Evolutionary conservation across 345 rosid genomes (phyloP).

Genomic region (Geranium brycei): DNA sequence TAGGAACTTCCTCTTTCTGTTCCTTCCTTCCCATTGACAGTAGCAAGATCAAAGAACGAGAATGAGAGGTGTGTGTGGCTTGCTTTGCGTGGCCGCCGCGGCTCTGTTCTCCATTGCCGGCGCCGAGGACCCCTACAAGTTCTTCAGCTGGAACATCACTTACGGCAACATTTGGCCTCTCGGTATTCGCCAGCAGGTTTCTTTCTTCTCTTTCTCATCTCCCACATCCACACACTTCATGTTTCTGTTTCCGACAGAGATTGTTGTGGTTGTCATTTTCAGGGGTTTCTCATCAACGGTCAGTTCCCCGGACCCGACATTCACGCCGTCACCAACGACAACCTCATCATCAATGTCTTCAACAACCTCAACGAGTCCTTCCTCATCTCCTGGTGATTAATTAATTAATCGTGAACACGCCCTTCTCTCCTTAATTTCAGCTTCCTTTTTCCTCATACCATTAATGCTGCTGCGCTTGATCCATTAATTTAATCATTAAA

Average conservation of each 20-base stretch:
- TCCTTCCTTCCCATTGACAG: too few species aligned
- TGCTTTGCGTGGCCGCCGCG: background rate
- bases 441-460: too few species aligned
- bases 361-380: constrained; percentile 36
- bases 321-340: constrained; percentile 31
- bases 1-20: background rate
- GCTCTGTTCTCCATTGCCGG: constrained; percentile 6
- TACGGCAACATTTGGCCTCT: constrained; percentile 37
- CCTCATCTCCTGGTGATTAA: constrained; percentile 26
- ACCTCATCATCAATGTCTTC: constrained; percentile 33
- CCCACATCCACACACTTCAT: background rate
- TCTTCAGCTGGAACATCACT: constrained; percentile 38
- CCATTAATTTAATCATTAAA: too few species aligned
- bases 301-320: constrained; percentile 48
- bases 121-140: constrained; percentile 29
- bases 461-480: too few species aligned
- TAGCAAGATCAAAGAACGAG: too few species aligned
- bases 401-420: too few species aligned
- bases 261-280: background rate
- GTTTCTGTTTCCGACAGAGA: constrained; percentile 1
- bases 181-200: constrained; percentile 32
- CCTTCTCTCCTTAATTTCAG: too few species aligned
- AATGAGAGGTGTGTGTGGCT: too few species aligned
- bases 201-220: background rate
- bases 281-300: constrained; percentile 44